Conservation (phyloP, 2,329 filamentous ascomycete species). For the Calonectria crousiana region DNA sequence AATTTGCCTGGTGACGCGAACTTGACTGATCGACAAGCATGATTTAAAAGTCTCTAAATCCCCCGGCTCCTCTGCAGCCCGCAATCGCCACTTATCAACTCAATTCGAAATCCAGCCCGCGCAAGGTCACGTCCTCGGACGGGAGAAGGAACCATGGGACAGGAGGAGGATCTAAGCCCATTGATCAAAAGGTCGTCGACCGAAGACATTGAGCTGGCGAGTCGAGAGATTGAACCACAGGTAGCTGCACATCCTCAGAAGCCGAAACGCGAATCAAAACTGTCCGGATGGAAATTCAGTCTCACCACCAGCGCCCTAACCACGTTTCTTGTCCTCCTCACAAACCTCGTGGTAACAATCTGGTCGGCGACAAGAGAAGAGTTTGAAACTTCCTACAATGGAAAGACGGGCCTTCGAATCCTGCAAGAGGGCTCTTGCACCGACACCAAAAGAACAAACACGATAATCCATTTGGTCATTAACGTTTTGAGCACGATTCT, state of each 20-base stretch:
- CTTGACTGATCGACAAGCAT: neutral
- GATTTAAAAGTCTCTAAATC: neutral
- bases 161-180: neutral
- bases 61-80: neutral
- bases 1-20: neutral
- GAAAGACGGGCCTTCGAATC: neutral
- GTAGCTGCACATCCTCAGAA: neutral
- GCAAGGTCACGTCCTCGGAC: neutral
- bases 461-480: conserved; percentile 31
- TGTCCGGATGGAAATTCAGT: neutral
- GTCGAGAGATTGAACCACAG: neutral
- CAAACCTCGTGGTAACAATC: neutral
- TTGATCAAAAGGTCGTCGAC: neutral
- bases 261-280: neutral
- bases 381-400: neutral
- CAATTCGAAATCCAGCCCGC: neutral
- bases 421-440: neutral
- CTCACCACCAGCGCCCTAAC: neutral
- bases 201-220: neutral
- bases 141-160: neutral
- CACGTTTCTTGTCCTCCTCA: neutral
- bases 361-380: neutral
- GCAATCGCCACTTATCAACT: neutral
- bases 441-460: neutral
- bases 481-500: conserved; percentile 42